Evolutionary conservation across 768 basidiomycete genomes (phyloP).

Genomic region (Calocybe cyanea): DNA sequence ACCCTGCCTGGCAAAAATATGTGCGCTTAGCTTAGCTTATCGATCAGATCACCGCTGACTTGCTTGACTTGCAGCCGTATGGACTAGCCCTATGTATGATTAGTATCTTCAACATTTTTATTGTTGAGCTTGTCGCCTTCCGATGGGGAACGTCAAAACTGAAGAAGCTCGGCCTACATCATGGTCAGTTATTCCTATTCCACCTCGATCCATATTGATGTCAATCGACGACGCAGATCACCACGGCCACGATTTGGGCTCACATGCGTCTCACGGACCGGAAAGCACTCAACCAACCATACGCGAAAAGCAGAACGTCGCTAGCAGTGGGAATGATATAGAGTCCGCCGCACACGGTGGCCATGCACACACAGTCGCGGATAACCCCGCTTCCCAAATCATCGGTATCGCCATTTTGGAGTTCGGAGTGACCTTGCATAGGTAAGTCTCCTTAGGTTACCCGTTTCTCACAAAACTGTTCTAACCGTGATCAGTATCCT

Average conservation of each 20-base stretch:
- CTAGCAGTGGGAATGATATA: conserved; percentile 21
- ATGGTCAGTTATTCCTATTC: conserved; percentile 41
- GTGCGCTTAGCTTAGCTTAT: conserved; percentile 39
- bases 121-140: conserved; percentile 83
- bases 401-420: conserved; percentile 90
- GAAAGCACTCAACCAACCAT: conserved; percentile 31
- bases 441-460: conserved; percentile 29
- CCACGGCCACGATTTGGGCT: conserved; percentile 61
- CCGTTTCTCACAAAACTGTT: background rate
- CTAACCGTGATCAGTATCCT: conserved; percentile 50
- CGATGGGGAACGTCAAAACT: conserved; percentile 80
- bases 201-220: conserved; percentile 1
- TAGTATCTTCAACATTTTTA: conserved; percentile 81
- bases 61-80: conserved; percentile 55
- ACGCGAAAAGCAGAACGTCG: conserved; percentile 18
- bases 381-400: conserved; percentile 61
- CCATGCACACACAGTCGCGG: conserved; percentile 21
- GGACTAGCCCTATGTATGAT: conserved; percentile 76
- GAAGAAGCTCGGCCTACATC: conserved; percentile 54
- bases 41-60: background rate
- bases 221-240: conserved; percentile 38
- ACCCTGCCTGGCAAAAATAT: conserved; percentile 67
- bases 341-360: conserved; percentile 19
- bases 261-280: conserved; percentile 69
- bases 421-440: conserved; percentile 89